A percentile compares a stretch with the other conserved stretches of the same genome.
Evolutionary conservation across 2,329 filamentous ascomycete species (phyloP).

Genomic region (Ophiostoma sp.): DNA sequence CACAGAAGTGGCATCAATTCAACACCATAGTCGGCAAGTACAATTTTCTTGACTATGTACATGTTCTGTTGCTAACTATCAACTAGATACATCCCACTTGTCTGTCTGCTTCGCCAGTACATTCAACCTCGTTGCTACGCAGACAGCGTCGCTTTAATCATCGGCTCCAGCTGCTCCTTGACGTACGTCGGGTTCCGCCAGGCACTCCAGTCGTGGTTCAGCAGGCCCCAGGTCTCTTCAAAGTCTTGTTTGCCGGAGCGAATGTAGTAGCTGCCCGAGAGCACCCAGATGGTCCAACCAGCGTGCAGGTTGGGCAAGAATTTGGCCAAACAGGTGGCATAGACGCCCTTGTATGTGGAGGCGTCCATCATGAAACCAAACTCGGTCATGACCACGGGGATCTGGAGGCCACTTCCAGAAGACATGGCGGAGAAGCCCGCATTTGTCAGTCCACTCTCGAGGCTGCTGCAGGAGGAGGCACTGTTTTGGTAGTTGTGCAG

Average conservation of each 20-base stretch:
- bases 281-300: constrained; percentile 60
- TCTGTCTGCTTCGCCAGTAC: constrained; percentile 19
- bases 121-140: not conserved
- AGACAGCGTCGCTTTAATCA: constrained; percentile 39
- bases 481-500: constrained; percentile 61
- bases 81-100: not conserved
- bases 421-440: constrained; percentile 57
- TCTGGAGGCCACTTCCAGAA: constrained; percentile 39
- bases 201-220: constrained; percentile 55
- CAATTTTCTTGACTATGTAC: not conserved
- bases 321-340: constrained; percentile 52
- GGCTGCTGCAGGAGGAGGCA: constrained; percentile 48
- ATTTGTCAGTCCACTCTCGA: constrained; percentile 49
- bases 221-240: constrained; percentile 59
- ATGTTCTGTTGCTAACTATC: not conserved
- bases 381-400: constrained; percentile 55
- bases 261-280: constrained; percentile 61
- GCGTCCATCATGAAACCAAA: constrained; percentile 55
- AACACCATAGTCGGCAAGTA: not conserved
- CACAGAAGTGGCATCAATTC: no score
- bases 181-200: constrained; percentile 51
- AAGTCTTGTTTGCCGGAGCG: constrained; percentile 53
- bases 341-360: constrained; percentile 48
- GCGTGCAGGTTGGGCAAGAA: constrained; percentile 52
- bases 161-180: constrained; percentile 43